Evolutionary conservation across 768 basidiomycete genomes (phyloP), one percentile per base, ranked within the genome.

Genomic region (Agrocybe chaxingu): DNA sequence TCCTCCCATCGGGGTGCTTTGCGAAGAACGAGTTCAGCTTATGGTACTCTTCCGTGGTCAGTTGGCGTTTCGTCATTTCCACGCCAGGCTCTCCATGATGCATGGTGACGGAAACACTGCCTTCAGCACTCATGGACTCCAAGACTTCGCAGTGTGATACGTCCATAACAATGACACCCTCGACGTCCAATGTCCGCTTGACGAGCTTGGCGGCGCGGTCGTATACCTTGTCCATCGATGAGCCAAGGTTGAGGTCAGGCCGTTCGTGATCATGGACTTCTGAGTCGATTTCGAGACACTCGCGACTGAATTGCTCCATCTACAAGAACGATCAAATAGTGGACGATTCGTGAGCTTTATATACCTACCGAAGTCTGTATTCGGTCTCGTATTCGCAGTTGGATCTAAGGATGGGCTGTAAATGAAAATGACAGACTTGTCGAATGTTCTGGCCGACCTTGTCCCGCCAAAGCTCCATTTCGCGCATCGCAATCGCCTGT

Each of bases 231-330:
- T 94, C 90, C 92, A 97, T 96, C 0, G 70, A 78, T 1, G 74
- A 64, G 13, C 70, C 70, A 13, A 67, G 64, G 34, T 71, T 61
- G 18, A 70, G 50, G 34, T 73, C 69, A 9, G 68, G 65, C 56
- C 61, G 64, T 45, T 64, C 68, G 53, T 57, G 70, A 53, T 60
- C 55, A 44, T 66, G 63, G n/a, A 65, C 56, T 48, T 82, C 79
- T 34, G 76, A 79, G 65, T 96, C 92, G 56, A 94, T 89, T 64
- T 96, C 94, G 19, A 98, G 78, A 60, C 92, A 95, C 66, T 98
- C 94, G 16, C 95, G 82, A 45, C 90, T 95, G 63, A 98, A 97
- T 56, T 90, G 82, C 64, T 98, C 94, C 94, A 98, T 96, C 82
- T 90, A 13, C 13, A 32, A 31, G 40, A 57, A 9, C 38, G 42